A percentile compares a stretch with the other conserved stretches of the same genome.
These are phyloP conservation scores for Pseudonitzschia pungens DNA, from an alignment of 108 stramenopile species.

Conservation along the genomic window DNA sequence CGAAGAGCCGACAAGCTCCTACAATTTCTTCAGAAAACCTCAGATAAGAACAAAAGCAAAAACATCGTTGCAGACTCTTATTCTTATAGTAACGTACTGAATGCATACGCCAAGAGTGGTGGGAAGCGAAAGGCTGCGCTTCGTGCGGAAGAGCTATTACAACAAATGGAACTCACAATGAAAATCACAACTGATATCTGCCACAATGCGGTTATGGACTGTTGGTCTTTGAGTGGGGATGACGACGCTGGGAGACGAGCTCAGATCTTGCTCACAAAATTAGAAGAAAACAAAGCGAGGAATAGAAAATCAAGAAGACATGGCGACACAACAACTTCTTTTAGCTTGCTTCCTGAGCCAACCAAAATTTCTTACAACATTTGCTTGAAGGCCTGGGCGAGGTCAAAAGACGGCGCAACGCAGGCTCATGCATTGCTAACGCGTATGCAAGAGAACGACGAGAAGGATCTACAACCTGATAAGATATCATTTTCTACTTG, in stretches of 20 bases:
- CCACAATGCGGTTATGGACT: constrained; percentile 48
- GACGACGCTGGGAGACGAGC: constrained; percentile 53
- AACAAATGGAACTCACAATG: constrained; percentile 44
- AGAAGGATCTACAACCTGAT: constrained; percentile 44
- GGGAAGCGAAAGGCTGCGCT: constrained; percentile 33
- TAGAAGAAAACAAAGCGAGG: constrained; percentile 41
- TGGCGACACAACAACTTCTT: not conserved
- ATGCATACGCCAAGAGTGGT: constrained; percentile 40
- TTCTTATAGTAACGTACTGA: constrained; percentile 35
- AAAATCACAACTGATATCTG: constrained; percentile 30
- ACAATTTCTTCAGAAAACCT: constrained; percentile 23
- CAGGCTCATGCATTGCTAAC: constrained; percentile 52
- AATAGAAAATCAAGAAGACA: not conserved
- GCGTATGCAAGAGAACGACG: constrained; percentile 44
- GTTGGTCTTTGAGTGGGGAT: constrained; percentile 49
- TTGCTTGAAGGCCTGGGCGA: constrained; percentile 64
- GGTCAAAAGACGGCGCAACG: constrained; percentile 40
- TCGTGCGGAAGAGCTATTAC: constrained; percentile 54
- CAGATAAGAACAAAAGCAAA: not conserved
- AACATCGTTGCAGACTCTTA: constrained; percentile 29
- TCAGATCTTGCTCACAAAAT: constrained; percentile 41
- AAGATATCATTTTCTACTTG: constrained; percentile 59
- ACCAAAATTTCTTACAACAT: constrained; percentile 42
- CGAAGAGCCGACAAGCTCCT: constrained; percentile 31
- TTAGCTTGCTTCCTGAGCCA: constrained; percentile 18